These are phyloP conservation scores for Sarocladium kiliense DNA, from an alignment of 2,329 filamentous ascomycete species.

Conservation along the genomic window DNA sequence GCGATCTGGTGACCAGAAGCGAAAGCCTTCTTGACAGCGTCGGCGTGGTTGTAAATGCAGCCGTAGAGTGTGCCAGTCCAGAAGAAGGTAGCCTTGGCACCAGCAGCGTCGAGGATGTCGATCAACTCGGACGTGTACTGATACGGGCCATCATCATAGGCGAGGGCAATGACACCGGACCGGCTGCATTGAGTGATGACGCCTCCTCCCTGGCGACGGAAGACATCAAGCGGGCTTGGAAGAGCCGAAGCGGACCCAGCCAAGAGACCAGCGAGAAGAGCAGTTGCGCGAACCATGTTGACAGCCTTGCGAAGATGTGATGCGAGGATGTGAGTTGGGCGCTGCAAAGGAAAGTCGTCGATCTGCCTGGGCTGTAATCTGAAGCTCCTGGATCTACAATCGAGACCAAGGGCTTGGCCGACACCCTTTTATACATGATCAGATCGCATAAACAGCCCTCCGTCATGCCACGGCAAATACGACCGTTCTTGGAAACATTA, in stretches of 20 bases:
- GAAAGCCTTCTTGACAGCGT: constrained; percentile 49
- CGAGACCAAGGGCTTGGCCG: background rate
- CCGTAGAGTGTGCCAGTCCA: constrained; percentile 45
- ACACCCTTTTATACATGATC: background rate
- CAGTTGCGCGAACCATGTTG: constrained; percentile 2
- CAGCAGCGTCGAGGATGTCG: constrained; percentile 42
- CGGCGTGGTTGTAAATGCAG: constrained; percentile 44
- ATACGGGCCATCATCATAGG: constrained; percentile 49
- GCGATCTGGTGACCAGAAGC: constrained; percentile 47
- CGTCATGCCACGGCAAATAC: background rate
- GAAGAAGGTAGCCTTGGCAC: constrained; percentile 50
- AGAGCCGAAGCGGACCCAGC: constrained; percentile 22
- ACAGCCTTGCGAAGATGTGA: background rate
- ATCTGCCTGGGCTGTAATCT: background rate
- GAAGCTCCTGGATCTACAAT: background rate
- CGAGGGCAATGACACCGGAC: constrained; percentile 42
- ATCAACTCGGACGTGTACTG: constrained; percentile 42
- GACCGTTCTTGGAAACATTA: constrained; percentile 2
- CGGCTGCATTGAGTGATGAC: constrained; percentile 40
- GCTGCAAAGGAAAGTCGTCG: too few species aligned
- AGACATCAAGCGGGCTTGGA: constrained; percentile 32
- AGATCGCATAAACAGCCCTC: background rate
- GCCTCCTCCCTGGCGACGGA: constrained; percentile 36
- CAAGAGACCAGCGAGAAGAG: constrained; percentile 15
- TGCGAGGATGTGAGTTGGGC: too few species aligned